Conservation (phyloP, 2,329 filamentous ascomycete species). For the Xylariaceae sp. region DNA sequence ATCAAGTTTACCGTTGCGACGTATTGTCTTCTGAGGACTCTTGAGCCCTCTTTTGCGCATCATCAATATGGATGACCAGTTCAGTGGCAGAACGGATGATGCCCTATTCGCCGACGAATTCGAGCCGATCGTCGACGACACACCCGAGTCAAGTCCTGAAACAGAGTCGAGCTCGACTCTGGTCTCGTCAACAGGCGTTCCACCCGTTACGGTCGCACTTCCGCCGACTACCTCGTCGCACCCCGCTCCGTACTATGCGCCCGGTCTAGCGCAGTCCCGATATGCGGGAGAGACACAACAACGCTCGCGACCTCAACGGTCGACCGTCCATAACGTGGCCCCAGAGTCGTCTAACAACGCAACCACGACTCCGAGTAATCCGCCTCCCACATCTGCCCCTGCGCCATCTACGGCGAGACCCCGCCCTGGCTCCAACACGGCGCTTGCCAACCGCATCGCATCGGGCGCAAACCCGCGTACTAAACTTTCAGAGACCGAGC, state of each 20-base stretch:
- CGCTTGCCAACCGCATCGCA: slow-evolving; percentile 39
- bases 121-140: slow-evolving; percentile 42
- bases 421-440: slow-evolving; percentile 33
- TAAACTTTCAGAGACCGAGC: slow-evolving; percentile 55
- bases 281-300: slow-evolving; percentile 28
- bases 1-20: no score
- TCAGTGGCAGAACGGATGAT: slow-evolving; percentile 56
- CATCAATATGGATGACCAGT: slow-evolving; percentile 54
- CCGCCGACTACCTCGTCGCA: slow-evolving; percentile 12
- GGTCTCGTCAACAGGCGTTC: slow-evolving; percentile 11
- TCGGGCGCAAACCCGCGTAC: slow-evolving; percentile 55
- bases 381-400: slow-evolving; percentile 10
- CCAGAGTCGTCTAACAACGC: slow-evolving; percentile 5
- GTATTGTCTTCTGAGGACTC: not conserved
- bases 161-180: not conserved
- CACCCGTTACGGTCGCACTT: slow-evolving; percentile 6
- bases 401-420: not conserved
- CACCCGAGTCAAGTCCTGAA: slow-evolving; percentile 1
- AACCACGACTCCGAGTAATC: slow-evolving; percentile 9
- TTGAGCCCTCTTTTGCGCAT: not conserved
- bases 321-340: slow-evolving; percentile 18
- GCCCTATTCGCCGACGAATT: slow-evolving; percentile 60
- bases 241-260: slow-evolving; percentile 14
- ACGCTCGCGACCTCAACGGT: slow-evolving; percentile 24
- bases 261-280: slow-evolving; percentile 33